Conservation (phyloP, 1,139 yeast species). For the Lodderomyces parapsilosis region DNA sequence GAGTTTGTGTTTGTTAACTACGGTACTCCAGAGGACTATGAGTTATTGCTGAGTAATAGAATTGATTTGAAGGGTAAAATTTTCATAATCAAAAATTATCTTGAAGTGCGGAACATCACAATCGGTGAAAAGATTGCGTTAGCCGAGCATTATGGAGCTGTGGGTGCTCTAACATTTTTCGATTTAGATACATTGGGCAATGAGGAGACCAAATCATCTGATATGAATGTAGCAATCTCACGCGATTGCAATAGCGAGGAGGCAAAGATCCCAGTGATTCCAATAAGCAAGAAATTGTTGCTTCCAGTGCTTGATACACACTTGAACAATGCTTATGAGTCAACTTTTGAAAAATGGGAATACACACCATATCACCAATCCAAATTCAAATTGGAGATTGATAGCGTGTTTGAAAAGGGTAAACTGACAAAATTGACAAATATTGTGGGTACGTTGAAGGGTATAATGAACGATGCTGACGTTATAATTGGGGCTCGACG, state of each 20-base stretch:
- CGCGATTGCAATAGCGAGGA: constrained; percentile 12
- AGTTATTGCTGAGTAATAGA: constrained; percentile 19
- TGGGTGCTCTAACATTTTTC: constrained; percentile 29
- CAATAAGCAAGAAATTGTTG: constrained; percentile 32
- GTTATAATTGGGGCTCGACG: constrained; percentile 44
- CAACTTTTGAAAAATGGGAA: constrained; percentile 25
- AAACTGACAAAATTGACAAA: constrained; percentile 24
- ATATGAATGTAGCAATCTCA: constrained; percentile 10
- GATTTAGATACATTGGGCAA: constrained; percentile 7
- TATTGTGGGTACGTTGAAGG: constrained; percentile 36
- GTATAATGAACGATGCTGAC: constrained; percentile 43
- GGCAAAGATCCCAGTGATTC: constrained; percentile 32
- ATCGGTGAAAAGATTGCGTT: constrained; percentile 27
- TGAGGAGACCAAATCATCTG: constrained; percentile 5
- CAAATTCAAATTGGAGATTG: constrained; percentile 20
- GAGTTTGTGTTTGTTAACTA: constrained; percentile 31
- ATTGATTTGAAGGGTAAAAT: constrained; percentile 26
- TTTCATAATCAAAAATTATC: constrained; percentile 26
- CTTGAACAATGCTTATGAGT: constrained; percentile 7
- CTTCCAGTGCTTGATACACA: constrained; percentile 35
- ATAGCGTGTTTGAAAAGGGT: constrained; percentile 17
- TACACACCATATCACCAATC: constrained; percentile 20
- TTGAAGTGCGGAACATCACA: constrained; percentile 12
- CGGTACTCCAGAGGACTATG: constrained; percentile 33
- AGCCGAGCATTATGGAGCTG: constrained; percentile 30